These are phyloP conservation scores for Millerozyma miso DNA, from an alignment of 805 yeast species.

Conservation along the genomic window DNA sequence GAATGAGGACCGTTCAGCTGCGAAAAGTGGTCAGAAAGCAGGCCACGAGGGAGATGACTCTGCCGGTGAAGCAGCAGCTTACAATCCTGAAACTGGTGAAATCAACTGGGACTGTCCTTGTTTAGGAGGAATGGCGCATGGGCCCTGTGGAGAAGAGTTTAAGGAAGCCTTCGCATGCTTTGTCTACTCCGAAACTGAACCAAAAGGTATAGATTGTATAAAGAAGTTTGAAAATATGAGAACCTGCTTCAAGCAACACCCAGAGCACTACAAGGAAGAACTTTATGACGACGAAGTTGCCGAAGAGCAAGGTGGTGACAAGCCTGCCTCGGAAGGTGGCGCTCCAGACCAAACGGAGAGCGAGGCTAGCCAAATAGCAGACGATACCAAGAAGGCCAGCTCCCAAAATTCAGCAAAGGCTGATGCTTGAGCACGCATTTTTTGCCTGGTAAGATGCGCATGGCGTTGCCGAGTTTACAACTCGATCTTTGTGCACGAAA, in stretches of 20 bases:
- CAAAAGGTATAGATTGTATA: constrained; percentile 94
- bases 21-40: constrained; percentile 4
- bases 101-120: constrained; percentile 99
- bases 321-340: constrained; percentile 3
- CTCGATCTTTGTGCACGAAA: too few relatives aligned
- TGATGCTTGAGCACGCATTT: too few relatives aligned
- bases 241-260: constrained; percentile 85
- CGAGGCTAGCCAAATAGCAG: neutral
- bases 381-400: neutral
- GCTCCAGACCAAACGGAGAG: constrained; percentile 3
- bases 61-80: constrained; percentile 60
- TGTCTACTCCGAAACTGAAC: constrained; percentile 89
- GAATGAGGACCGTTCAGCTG: constrained; percentile 5
- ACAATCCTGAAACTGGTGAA: constrained; percentile 95
- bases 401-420: constrained; percentile 5
- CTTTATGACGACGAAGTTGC: constrained; percentile 61
- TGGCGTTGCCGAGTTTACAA: too few relatives aligned
- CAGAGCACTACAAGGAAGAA: constrained; percentile 92
- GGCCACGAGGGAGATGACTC: constrained; percentile 15
- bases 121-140: constrained; percentile 97
- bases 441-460: too few relatives aligned
- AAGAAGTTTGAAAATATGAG: constrained; percentile 91
- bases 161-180: constrained; percentile 88
- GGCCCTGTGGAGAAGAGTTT: constrained; percentile 78
- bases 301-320: constrained; percentile 1